Base-by-base conservation (phyloP, 2,329 filamentous ascomycete genomes). In the Fusarium secorum region DNA sequence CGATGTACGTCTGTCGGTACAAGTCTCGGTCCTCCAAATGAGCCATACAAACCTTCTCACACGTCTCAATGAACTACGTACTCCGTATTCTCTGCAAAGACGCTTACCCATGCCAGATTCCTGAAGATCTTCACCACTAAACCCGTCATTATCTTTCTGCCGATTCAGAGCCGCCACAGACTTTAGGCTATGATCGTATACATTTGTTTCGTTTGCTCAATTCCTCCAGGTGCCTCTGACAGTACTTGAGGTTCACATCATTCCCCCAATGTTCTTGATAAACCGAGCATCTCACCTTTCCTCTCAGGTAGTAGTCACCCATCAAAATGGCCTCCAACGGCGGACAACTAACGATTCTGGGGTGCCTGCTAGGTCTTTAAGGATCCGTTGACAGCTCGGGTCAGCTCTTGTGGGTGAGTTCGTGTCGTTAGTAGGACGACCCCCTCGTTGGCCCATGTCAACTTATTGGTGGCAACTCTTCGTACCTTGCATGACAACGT, bases 401-500 rank as follows among this genome's bases (percentile, higher is more conserved):
- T 61, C 45, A 46, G 60, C 61, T 66, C 45, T 64, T 58, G 44
- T 65, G 68, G 62, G 66, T 54, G 42, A 52, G 59, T 46, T 46
- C 24, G 46, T 58, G 42, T 54, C 57, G 39, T 66, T 63, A 64
- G 58, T 71, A 71, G 60, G 60, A 57, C 45, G 56, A 68, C 70
- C 49, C 68, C 59, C 49, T 74, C 53, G 58, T 53, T 53, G 53
- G 55, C 45, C 60, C 53, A 51, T 57, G 38, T 55, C 46, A 38
- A 46, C 42, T 28, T 39, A n/a, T n/a, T 39, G 45, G 66, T 72
- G 66, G 70, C 66, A 64, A 66, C 68, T 42, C 60, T 66, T 52
- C 48, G 74, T 76, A 76, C 74, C 74, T 76, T 76, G 73, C 74
- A 76, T 76, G 60, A 65, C 63, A 71, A 61, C 53, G 61, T 63